Conservation (phyloP, 176 grass and related monocot species). For the Carex kokanica region DNA sequence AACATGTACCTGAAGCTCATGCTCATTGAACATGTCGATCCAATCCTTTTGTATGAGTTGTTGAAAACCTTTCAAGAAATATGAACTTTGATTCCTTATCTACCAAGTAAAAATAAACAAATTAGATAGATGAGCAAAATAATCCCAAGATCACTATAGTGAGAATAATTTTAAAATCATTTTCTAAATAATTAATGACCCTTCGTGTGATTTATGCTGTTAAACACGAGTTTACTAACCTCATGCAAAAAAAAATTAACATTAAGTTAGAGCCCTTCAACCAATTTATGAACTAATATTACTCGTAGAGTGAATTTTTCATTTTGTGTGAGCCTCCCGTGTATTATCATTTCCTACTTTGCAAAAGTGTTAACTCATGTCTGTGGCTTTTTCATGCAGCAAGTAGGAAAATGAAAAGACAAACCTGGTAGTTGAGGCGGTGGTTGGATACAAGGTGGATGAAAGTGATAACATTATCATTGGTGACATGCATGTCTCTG, state of each 20-base stretch:
- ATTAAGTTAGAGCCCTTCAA: not conserved
- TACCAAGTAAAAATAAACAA: slow-evolving; percentile 34
- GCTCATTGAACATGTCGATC: slow-evolving; percentile 97
- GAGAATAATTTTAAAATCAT: slow-evolving; percentile 13
- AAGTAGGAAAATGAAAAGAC: not conserved
- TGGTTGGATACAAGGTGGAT: slow-evolving; percentile 97
- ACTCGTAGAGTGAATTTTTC: not conserved
- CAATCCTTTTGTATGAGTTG: slow-evolving; percentile 92
- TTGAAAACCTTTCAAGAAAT: slow-evolving; percentile 95
- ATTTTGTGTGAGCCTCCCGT: not conserved
- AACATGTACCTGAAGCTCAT: slow-evolving; percentile 92
- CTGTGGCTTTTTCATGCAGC: not conserved
- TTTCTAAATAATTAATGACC: not conserved
- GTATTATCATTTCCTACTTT: not conserved
- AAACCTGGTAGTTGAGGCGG: slow-evolving; percentile 90
- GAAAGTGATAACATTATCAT: slow-evolving; percentile 95
- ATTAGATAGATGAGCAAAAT: slow-evolving; percentile 17
- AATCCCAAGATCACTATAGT: slow-evolving; percentile 4
- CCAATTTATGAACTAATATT: not conserved
- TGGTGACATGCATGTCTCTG: slow-evolving; percentile 74
- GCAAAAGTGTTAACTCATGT: not conserved
- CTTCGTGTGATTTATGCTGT: not conserved
- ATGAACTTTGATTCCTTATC: slow-evolving; percentile 82
- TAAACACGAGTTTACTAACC: not conserved
- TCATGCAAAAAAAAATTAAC: no score